Percentiles rank a stretch among this genome's conserved stretches.
Conservation (phyloP, 2,329 filamentous ascomycete genomes). For the Esteya vermicola region DNA sequence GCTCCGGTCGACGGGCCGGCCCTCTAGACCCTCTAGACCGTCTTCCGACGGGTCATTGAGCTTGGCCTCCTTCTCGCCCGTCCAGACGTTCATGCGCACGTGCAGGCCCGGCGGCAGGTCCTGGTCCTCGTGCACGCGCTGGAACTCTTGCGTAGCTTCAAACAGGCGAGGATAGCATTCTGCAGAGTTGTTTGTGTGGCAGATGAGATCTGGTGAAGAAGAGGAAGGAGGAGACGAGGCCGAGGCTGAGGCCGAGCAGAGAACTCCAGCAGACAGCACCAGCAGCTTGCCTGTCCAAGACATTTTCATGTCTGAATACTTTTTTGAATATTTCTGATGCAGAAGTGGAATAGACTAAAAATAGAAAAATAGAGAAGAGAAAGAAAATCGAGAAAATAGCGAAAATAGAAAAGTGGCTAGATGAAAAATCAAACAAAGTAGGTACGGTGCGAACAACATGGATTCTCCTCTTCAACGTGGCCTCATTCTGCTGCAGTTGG, state of each 20-base stretch:
- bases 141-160: slow-evolving; percentile 49
- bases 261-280: slow-evolving; percentile 5
- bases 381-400: no score
- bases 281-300: not conserved
- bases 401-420: no score
- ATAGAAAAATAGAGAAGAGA: no score
- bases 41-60: slow-evolving; percentile 44
- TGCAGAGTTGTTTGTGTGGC: slow-evolving; percentile 41
- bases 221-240: not conserved
- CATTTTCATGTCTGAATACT: no score
- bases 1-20: slow-evolving; percentile 36
- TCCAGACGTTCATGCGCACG: slow-evolving; percentile 49
- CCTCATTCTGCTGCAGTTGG: no score
- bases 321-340: no score
- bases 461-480: no score
- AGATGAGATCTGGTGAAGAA: slow-evolving; percentile 37
- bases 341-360: no score
- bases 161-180: slow-evolving; percentile 56
- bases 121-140: slow-evolving; percentile 48
- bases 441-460: no score
- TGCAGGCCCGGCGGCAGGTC: slow-evolving; percentile 51
- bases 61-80: slow-evolving; percentile 51
- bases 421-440: no score
- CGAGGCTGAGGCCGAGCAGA: no score
- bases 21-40: slow-evolving; percentile 27